A percentile compares a stretch with the other conserved stretches of the same genome.
Conservation (phyloP, 306 rosid species). For the Sindora glabra region DNA sequence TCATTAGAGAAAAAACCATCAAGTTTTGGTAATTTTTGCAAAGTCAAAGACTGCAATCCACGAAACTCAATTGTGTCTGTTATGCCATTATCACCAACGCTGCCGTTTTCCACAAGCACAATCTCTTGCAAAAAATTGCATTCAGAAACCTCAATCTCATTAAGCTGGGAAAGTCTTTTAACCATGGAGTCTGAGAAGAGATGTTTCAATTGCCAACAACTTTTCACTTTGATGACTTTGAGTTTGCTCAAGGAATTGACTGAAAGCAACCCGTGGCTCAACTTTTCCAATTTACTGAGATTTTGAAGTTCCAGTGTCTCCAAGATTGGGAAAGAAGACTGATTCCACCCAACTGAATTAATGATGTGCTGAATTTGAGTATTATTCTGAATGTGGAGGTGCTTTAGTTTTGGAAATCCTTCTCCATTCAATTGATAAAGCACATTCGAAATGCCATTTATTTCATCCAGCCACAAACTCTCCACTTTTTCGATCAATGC, state of each 20-base stretch:
- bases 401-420: slow-evolving; percentile 14
- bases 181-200: too few relatives aligned
- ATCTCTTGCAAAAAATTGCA: too few relatives aligned
- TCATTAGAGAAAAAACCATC: background rate
- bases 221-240: too few relatives aligned
- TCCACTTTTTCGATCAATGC: slow-evolving; percentile 13
- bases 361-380: background rate
- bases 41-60: background rate
- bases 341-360: background rate
- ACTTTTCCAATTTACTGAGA: too few relatives aligned
- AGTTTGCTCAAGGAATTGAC: too few relatives aligned
- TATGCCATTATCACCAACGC: background rate
- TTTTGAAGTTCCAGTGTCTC: background rate
- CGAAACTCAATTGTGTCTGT: background rate
- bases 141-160: too few relatives aligned
- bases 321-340: background rate
- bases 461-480: slow-evolving; percentile 17
- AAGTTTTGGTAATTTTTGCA: background rate
- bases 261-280: too few relatives aligned
- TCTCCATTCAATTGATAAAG: background rate
- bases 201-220: too few relatives aligned
- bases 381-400: slow-evolving; percentile 6
- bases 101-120: background rate
- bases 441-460: background rate
- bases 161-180: too few relatives aligned